Base-by-base conservation (phyloP, 768 basidiomycete genomes). In the Nidula microcarpa region DNA sequence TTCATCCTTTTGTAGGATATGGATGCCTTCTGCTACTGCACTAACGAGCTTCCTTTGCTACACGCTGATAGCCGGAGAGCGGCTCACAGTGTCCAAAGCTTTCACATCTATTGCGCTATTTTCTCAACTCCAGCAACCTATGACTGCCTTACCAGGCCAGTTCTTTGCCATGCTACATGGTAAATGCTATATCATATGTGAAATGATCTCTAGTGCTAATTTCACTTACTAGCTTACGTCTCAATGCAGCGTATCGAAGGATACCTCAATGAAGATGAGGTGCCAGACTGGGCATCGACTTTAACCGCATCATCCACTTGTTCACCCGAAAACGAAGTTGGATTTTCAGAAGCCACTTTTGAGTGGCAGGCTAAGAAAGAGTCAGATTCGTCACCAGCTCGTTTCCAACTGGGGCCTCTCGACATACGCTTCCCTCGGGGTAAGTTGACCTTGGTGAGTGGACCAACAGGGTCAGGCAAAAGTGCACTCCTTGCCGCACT, bases 31-130 rank as follows among this genome's bases (percentile, higher is more conserved):
- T 14, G 85, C 84, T 2, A 86, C 82, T 6, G 81, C 85, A 9
- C 71, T 87, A 9, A 69, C 72, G 4, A 77, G 84, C 2, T 89
- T 87, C 64, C 68, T 85, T 41, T 84, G 78, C 59, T 89, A 85
- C 58, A 87, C 89, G 6, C 67, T 87, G 17, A 71, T 90, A 43
- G 87, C 83, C 5, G 75, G 78, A 13, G 65, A 88, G 55, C 77
- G 74, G 18, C 67, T 93, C 16, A 91, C 89, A 0, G 87, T 92
- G 3, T 84, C 88, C 0, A 85, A 86, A 55, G 91, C 90, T 0
- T 93, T 93, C 69, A 90, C 90, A 0, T 79, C 90, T 0, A 78
- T 93, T 17, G 84, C 89, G 1, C 71, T 92, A 16, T 92, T 94
- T 68, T 75, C 81, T 1, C 81, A 87, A 64, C 70, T 92, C 3